These are phyloP conservation scores for Platanthera zijinensis DNA, from an alignment of 106 monocot genomes.

Conservation along the genomic window DNA sequence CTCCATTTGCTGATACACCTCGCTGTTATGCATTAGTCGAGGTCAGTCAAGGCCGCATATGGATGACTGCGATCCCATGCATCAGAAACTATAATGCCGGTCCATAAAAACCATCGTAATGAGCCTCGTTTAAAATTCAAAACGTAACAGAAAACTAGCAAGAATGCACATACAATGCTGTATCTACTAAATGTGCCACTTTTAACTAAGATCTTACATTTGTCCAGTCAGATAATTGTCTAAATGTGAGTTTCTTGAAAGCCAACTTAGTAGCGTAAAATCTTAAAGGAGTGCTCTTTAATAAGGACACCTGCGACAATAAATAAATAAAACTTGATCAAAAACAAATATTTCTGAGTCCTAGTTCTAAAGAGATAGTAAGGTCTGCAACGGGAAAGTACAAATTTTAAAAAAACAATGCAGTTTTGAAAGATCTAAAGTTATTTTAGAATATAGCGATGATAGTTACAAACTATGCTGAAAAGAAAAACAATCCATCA, in stretches of 20 bases:
- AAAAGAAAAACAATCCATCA: background rate
- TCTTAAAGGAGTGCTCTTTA: conserved; percentile 73
- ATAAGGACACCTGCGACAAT: conserved; percentile 48
- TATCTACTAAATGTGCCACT: background rate
- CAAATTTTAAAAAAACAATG: conserved; percentile 1
- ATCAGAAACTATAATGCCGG: too few species aligned
- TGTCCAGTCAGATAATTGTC: conserved; percentile 41
- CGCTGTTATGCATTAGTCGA: too few species aligned
- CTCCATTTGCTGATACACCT: too few species aligned
- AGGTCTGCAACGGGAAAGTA: background rate
- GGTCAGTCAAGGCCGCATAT: too few species aligned
- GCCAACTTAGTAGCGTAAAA: conserved; percentile 53
- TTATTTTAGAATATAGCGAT: background rate
- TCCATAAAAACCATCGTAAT: background rate
- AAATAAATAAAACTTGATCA: background rate
- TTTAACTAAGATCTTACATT: conserved; percentile 43
- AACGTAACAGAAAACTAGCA: background rate
- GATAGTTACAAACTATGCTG: background rate
- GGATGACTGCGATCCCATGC: too few species aligned
- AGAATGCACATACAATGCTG: background rate
- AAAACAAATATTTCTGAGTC: background rate
- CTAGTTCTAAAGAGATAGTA: background rate
- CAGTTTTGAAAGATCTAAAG: background rate
- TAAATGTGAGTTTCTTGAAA: conserved; percentile 35
- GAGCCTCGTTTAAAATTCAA: background rate